Conservation (phyloP, 225 moss, liverwort and hornwort species). For the Polytrichum formosum region DNA sequence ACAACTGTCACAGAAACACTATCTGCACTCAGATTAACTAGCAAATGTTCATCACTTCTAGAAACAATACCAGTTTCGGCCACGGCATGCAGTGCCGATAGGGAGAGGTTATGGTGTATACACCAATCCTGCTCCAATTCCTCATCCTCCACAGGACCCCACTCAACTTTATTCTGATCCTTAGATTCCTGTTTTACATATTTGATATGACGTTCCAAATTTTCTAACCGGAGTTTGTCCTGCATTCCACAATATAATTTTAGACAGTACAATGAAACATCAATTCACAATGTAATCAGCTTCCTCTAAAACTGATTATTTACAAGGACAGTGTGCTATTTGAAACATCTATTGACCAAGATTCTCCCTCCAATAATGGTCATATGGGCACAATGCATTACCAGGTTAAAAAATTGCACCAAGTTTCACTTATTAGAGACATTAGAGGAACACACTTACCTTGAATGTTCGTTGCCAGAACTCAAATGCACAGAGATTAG, state of each 20-base stretch:
- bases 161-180: slow-evolving; percentile 11
- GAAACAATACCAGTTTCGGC: slow-evolving; percentile 44
- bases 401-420: background rate
- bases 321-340: too few relatives aligned
- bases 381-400: background rate
- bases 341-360: slow-evolving; percentile 3
- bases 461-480: slow-evolving; percentile 64
- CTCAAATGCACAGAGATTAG: slow-evolving; percentile 60
- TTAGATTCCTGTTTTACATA: slow-evolving; percentile 3
- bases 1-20: too few relatives aligned
- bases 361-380: background rate
- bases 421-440: too few relatives aligned
- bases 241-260: slow-evolving; percentile 11
- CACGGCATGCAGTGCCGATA: slow-evolving; percentile 44
- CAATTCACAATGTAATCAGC: slow-evolving; percentile 4
- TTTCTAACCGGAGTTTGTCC: slow-evolving; percentile 43
- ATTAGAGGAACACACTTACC: slow-evolving; percentile 18
- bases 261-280: too few relatives aligned
- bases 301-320: background rate
- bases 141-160: slow-evolving; percentile 30
- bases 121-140: slow-evolving; percentile 56
- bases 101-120: slow-evolving; percentile 40
- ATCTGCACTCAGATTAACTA: background rate
- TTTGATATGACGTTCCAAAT: slow-evolving; percentile 26
- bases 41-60: background rate